Evolutionary conservation across 2,329 filamentous ascomycete species (phyloP).

Genomic region (Diaporthe australafricana): DNA sequence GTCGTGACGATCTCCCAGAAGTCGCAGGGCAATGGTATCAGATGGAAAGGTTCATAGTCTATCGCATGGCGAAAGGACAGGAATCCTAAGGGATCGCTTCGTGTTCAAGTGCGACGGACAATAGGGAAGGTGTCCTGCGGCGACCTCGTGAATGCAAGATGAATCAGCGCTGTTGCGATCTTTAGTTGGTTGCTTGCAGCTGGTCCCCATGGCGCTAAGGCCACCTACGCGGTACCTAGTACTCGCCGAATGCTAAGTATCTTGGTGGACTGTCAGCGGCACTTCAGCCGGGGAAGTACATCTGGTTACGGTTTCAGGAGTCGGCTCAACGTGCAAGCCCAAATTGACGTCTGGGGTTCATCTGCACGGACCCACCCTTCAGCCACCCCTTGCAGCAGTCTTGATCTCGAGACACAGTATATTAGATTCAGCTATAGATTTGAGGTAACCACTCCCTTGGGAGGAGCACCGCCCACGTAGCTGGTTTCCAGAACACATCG

Average conservation of each 20-base stretch:
- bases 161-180: slow-evolving; percentile 28
- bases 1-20: slow-evolving; percentile 21
- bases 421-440: slow-evolving; percentile 19
- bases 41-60: slow-evolving; percentile 27
- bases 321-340: slow-evolving; percentile 1
- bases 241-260: slow-evolving; percentile 2
- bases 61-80: slow-evolving; percentile 32
- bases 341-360: slow-evolving; percentile 29
- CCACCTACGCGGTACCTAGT: slow-evolving; percentile 23
- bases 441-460: not conserved
- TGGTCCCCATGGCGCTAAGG: slow-evolving; percentile 19
- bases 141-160: slow-evolving; percentile 33
- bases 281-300: not conserved
- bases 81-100: slow-evolving; percentile 16
- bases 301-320: not conserved
- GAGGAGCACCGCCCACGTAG: not conserved
- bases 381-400: slow-evolving; percentile 2
- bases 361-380: slow-evolving; percentile 8
- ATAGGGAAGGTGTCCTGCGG: slow-evolving; percentile 30
- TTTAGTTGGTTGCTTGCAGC: slow-evolving; percentile 13
- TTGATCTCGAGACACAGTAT: slow-evolving; percentile 11
- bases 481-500: not conserved
- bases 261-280: not conserved
- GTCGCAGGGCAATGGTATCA: slow-evolving; percentile 30
- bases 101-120: slow-evolving; percentile 29